Conservation (phyloP, 2,329 filamentous ascomycete genomes). For the Hypoxylon sp. region DNA sequence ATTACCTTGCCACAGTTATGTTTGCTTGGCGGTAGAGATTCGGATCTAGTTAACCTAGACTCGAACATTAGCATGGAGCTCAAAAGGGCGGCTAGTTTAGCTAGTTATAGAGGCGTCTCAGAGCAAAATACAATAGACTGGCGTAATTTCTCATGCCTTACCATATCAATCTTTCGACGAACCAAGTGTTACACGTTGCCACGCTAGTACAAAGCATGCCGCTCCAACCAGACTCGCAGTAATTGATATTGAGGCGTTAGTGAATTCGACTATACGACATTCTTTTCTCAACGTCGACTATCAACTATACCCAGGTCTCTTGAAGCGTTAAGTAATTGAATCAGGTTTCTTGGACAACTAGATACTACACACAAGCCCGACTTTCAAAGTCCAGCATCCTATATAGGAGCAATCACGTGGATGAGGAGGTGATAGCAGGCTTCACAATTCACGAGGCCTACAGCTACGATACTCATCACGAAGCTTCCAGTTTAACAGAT, state of each 20-base stretch:
- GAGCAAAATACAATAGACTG: conserved; percentile 50
- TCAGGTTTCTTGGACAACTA: background rate
- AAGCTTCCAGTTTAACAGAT: too few species aligned
- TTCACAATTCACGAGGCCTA: too few species aligned
- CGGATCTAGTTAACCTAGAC: conserved; percentile 45
- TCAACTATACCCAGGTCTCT: background rate
- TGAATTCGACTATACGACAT: background rate
- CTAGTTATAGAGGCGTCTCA: conserved; percentile 46
- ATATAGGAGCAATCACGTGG: too few species aligned
- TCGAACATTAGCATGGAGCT: conserved; percentile 36
- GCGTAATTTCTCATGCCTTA: conserved; percentile 38
- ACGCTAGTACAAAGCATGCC: background rate
- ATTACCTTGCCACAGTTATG: conserved; percentile 36
- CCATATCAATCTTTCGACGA: background rate
- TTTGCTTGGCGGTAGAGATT: conserved; percentile 49
- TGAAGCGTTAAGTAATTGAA: background rate
- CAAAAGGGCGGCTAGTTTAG: conserved; percentile 41
- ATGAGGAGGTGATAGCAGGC: too few species aligned
- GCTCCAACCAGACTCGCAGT: background rate
- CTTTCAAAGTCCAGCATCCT: too few species aligned
- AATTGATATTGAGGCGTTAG: background rate
- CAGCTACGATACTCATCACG: too few species aligned
- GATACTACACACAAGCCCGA: background rate
- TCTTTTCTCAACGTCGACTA: background rate
- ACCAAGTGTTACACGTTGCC: background rate